Evolutionary conservation across 768 basidiomycete genomes (phyloP).

Genomic region (Mycena indigotica): DNA sequence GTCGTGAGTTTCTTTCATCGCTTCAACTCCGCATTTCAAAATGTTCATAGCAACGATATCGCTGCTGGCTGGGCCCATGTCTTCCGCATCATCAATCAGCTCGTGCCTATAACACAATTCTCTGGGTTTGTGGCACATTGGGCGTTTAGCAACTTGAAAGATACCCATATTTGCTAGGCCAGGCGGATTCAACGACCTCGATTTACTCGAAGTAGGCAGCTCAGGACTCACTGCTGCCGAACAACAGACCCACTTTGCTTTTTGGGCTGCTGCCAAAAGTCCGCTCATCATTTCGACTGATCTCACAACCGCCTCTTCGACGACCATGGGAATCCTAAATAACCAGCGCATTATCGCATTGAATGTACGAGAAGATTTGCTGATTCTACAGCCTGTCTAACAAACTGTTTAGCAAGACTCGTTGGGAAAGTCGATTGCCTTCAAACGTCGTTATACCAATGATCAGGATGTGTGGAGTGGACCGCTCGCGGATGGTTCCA

Average conservation of each 20-base stretch:
- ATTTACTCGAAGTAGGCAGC: conserved; percentile 58
- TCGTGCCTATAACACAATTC: conserved; percentile 53
- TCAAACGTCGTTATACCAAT: conserved; percentile 50
- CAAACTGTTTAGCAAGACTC: conserved; percentile 42
- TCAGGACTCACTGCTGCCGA: conserved; percentile 42
- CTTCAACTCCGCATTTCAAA: background rate
- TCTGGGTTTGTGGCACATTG: conserved; percentile 50
- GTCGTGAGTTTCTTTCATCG: conserved; percentile 32
- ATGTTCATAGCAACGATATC: conserved; percentile 43
- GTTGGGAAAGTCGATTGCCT: conserved; percentile 45
- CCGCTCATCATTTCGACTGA: conserved; percentile 50
- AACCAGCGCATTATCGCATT: conserved; percentile 46
- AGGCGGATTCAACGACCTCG: conserved; percentile 40
- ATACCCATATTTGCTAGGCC: conserved; percentile 1
- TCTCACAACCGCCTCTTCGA: conserved; percentile 35
- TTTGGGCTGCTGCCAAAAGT: conserved; percentile 58
- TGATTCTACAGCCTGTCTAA: background rate
- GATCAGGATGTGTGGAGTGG: conserved; percentile 54
- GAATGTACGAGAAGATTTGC: conserved; percentile 35
- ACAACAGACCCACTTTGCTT: conserved; percentile 51
- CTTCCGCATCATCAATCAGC: conserved; percentile 52
- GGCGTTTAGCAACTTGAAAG: background rate
- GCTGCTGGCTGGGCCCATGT: conserved; percentile 50
- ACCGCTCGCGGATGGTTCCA: conserved; percentile 50
- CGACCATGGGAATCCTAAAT: conserved; percentile 41